Base-by-base conservation (phyloP, 208 protist genomes). In the Porcisia hertigi region DNA sequence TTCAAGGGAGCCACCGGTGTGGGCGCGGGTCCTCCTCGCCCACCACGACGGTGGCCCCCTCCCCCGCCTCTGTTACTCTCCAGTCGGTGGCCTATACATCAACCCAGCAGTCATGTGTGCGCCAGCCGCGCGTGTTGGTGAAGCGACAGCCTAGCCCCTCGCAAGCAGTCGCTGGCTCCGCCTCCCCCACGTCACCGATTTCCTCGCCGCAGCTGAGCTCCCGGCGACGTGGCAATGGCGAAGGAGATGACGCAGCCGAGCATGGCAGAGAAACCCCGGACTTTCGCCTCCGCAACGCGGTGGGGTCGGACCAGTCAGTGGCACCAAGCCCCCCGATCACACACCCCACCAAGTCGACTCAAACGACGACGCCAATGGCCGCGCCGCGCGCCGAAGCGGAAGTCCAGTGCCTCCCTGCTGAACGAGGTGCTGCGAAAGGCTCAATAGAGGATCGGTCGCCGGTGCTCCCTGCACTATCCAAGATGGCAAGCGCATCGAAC, bases 261-360 rank as follows among this genome's bases (percentile, higher is more conserved):
- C 20, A 55, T 3, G n/a, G 0, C 54, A 65, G 55, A 12, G 16
- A 18, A 30, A 69, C 36, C 18, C 69, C 36, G 6, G 39, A 0
- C 62, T 3, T 30, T 45, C 67, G 8, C 23, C 55, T 12, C 45
- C 45, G 16, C 71, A 73, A 5, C 57, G 36, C 57, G 62, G 57
- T 39, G 23, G 77, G 75, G 30, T 76, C 71, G 11, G 57, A 63
- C 11, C 63, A 69, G 5, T 81, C 70, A 5, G 62, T 54, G 49
- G 71, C 30, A 54, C 64, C 36, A 60, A 47, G 73, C 25, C 65
- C 45, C 70, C 57, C 34, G 20, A 25, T 8, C 43, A 52, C 58
- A 34, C 39, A 65, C 4, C 64, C 2, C 3, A 59, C 54, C 45
- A 54, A 34, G 20, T 43, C 34, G 23, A 52, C 74, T 49, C 18